These are phyloP conservation scores for Asclepias syriaca DNA, from an alignment of 257 asterid species.

Conservation along the genomic window DNA sequence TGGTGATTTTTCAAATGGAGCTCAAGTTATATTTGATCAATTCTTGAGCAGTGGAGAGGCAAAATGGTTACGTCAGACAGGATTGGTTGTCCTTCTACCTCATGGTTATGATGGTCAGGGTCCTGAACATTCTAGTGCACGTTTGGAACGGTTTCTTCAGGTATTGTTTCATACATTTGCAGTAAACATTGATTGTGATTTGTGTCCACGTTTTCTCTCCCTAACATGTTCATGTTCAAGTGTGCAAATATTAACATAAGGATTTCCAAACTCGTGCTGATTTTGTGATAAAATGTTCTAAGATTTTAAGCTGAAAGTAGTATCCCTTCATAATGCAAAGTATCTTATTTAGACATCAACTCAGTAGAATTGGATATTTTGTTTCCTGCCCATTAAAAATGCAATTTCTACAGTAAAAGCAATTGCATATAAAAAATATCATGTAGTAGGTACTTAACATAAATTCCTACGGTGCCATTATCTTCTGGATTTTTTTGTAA, in stretches of 20 bases:
- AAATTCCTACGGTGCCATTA: too few relatives aligned
- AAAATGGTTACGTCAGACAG: constrained; percentile 95
- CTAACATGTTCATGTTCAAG: background rate
- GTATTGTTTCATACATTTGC: constrained; percentile 25
- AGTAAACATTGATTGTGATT: background rate
- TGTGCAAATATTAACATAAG: background rate
- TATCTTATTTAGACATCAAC: too few relatives aligned
- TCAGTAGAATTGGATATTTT: too few relatives aligned
- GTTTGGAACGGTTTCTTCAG: constrained; percentile 93
- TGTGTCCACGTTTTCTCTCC: background rate
- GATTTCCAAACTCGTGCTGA: background rate
- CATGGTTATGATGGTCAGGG: constrained; percentile 99
- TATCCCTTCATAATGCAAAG: too few relatives aligned
- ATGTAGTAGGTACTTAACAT: too few relatives aligned
- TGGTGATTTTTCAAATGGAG: constrained; percentile 90
- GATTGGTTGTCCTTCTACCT: constrained; percentile 80
- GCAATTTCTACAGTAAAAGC: too few relatives aligned
- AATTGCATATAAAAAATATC: too few relatives aligned
- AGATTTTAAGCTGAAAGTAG: background rate
- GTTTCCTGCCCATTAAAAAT: too few relatives aligned
- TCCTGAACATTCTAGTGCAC: constrained; percentile 97
- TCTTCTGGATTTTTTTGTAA: background rate
- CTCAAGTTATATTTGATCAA: constrained; percentile 95
- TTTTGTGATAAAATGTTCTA: background rate
- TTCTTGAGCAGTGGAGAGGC: constrained; percentile 95